Evolutionary conservation across 805 yeast genomes (phyloP).

Genomic region (Candida fluviatilis): DNA sequence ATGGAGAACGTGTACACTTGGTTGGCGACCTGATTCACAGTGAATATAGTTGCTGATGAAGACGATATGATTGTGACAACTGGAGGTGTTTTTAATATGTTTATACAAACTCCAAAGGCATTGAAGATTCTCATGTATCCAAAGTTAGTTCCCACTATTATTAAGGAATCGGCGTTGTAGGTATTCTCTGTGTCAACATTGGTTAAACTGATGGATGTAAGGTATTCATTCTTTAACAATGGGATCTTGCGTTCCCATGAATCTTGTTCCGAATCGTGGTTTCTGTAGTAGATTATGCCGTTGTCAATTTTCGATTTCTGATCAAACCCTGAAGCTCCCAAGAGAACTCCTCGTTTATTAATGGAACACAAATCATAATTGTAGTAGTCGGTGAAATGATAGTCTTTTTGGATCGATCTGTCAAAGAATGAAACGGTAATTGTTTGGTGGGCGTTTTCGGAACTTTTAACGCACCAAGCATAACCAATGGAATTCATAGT

Average conservation of each 20-base stretch:
- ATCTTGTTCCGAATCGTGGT: conserved; percentile 59
- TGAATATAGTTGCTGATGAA: conserved; percentile 48
- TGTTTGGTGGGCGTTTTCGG: conserved; percentile 42
- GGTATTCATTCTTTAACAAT: conserved; percentile 48
- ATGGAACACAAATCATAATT: conserved; percentile 74
- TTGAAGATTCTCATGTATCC: conserved; percentile 76
- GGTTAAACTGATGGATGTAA: conserved; percentile 67
- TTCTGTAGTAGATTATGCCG: conserved; percentile 58
- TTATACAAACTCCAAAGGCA: conserved; percentile 66
- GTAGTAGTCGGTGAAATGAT: conserved; percentile 75
- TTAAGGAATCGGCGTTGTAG: conserved; percentile 25
- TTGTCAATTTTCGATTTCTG: conserved; percentile 14
- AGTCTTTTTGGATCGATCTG: conserved; percentile 66
- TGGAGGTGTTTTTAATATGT: conserved; percentile 67
- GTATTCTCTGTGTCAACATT: conserved; percentile 19
- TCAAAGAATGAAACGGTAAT: conserved; percentile 90
- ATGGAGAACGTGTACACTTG: conserved; percentile 43
- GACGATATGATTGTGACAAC: conserved; percentile 69
- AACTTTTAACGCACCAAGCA: conserved; percentile 63
- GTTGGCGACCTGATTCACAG: conserved; percentile 40
- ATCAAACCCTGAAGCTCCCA: conserved; percentile 41
- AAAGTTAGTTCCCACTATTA: conserved; percentile 65
- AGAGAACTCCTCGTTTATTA: conserved; percentile 59
- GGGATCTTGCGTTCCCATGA: conserved; percentile 72
- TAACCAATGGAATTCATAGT: conserved; percentile 80